Percentiles rank a stretch among this genome's conserved stretches.
Evolutionary conservation across 768 basidiomycete genomes (phyloP).

Genomic region (Cantharellus anzutake): DNA sequence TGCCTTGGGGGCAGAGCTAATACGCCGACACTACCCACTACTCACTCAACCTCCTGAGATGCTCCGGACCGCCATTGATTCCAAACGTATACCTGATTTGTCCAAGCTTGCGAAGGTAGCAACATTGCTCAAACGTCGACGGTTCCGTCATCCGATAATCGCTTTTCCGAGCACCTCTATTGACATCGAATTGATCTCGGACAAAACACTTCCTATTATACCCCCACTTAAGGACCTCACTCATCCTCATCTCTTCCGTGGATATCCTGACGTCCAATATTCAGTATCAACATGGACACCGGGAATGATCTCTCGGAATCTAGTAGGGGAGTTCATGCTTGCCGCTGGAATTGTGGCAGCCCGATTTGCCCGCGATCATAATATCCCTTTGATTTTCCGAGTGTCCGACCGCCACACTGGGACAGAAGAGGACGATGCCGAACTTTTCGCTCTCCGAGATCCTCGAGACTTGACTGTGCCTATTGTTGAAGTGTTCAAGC

Average conservation of each 20-base stretch:
- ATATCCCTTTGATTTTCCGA: constrained; percentile 5
- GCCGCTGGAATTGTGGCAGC: constrained; percentile 60
- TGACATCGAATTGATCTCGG: constrained; percentile 9
- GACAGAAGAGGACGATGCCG: constrained; percentile 21
- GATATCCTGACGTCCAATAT: constrained; percentile 35
- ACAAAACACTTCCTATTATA: background rate
- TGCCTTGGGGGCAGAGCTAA: constrained; percentile 19
- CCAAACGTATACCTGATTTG: background rate
- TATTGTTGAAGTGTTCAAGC: constrained; percentile 16
- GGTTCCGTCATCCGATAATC: background rate
- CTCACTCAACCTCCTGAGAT: background rate
- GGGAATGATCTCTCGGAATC: constrained; percentile 25
- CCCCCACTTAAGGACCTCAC: background rate
- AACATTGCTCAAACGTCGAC: background rate
- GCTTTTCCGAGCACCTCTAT: background rate
- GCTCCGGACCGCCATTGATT: background rate
- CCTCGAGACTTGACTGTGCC: constrained; percentile 26
- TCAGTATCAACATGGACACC: constrained; percentile 19
- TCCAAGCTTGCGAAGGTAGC: background rate
- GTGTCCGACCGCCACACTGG: constrained; percentile 8
- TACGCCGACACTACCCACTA: background rate
- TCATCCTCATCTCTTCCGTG: constrained; percentile 17
- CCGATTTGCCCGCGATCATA: constrained; percentile 38
- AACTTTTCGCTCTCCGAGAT: constrained; percentile 31
- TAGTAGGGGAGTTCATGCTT: constrained; percentile 74